Evolutionary conservation across 768 basidiomycete genomes (phyloP), one percentile per base, ranked within the genome.

Genomic region (Naematelia aurantialba): DNA sequence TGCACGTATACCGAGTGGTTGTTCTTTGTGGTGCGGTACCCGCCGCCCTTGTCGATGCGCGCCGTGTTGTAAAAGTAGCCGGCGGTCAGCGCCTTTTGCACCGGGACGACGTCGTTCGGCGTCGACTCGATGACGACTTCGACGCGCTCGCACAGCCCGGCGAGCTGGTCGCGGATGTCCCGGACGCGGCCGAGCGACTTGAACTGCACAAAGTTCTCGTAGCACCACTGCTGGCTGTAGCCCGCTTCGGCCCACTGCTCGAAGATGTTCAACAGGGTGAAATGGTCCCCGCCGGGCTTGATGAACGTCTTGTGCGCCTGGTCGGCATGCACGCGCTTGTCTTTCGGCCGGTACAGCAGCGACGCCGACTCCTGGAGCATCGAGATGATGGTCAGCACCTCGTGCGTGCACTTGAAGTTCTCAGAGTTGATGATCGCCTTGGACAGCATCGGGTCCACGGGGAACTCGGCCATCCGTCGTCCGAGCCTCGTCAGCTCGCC

Each of bases 181-280:
- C 96, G 86, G 0, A 96, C 94, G 39, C 96, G 84, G 69, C 87
- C 89, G 24, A 99, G 80, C 62, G 89, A 90, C 82, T 98, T 96
- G 82, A 87, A 92, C 74, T 94, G 93, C 50, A 96, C 78, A 79
- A 89, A 97, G 60, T 78, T 78, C 65, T 78, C 76, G 46, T 69
- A 64, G 47, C 66, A 74, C 74, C 74, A 77, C 52, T 93, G 90
- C 74, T 97, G 91, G 21, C 91, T 93, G 74, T 92, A 98, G 70
- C 91, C 91, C 22, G 93, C 90, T 63, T 99, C 96, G 19, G 89
- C 89, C 96, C 96, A 99, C 72, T 97, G 93, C 75, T 97, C 93
- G 88, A 92, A 98, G 12, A 98, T 91, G 74, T 98, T 98, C 25
- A 99, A 82, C 22, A 99, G 78, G 4, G 94, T 98, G 74, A 98